Percentiles rank a stretch among this genome's conserved stretches.
phyloP scores from a whole-genome alignment of 306 rosid species.

The Lathyrus sativus region DNA sequence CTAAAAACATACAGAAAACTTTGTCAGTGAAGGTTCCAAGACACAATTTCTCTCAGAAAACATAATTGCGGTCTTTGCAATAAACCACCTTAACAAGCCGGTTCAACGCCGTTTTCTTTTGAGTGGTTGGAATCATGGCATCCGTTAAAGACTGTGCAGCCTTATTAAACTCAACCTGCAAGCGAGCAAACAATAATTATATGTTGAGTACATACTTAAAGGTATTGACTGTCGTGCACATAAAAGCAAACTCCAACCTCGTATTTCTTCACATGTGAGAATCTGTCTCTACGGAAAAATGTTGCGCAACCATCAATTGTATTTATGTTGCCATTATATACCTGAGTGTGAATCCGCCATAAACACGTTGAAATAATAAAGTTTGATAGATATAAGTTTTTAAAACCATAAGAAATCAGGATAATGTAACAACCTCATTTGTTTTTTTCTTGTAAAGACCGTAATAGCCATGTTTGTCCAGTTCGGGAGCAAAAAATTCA shows the following conservation, averaged over 20 bases:
- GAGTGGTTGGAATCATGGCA: slow-evolving; percentile 80
- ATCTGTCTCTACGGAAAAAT: slow-evolving; percentile 97
- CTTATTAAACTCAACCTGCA: slow-evolving; percentile 98
- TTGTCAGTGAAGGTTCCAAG: slow-evolving; percentile 29
- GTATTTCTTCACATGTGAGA: slow-evolving; percentile 92
- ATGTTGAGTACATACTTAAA: slow-evolving; percentile 23
- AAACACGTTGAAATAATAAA: slow-evolving; percentile 16
- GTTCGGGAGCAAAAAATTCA: slow-evolving; percentile 91
- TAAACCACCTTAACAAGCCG: slow-evolving; percentile 77
- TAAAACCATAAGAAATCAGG: slow-evolving; percentile 19
- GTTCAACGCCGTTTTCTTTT: slow-evolving; percentile 89
- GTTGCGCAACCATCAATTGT: slow-evolving; percentile 98
- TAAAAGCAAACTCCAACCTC: slow-evolving; percentile 62
- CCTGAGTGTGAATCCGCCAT: slow-evolving; percentile 59
- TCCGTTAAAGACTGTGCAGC: slow-evolving; percentile 99
- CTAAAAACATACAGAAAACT: slow-evolving; percentile 49
- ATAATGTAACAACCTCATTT: slow-evolving; percentile 66
- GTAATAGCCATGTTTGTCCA: slow-evolving; percentile 95
- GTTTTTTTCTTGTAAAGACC: slow-evolving; percentile 94
- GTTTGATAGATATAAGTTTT: neutral
- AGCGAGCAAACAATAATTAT: slow-evolving; percentile 27
- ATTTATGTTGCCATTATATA: slow-evolving; percentile 61
- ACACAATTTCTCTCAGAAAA: neutral
- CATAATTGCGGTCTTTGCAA: slow-evolving; percentile 6
- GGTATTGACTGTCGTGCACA: neutral